These are phyloP conservation scores for Rhodotorula taiwanensis DNA, from an alignment of 768 basidiomycete genomes.

Conservation along the genomic window DNA sequence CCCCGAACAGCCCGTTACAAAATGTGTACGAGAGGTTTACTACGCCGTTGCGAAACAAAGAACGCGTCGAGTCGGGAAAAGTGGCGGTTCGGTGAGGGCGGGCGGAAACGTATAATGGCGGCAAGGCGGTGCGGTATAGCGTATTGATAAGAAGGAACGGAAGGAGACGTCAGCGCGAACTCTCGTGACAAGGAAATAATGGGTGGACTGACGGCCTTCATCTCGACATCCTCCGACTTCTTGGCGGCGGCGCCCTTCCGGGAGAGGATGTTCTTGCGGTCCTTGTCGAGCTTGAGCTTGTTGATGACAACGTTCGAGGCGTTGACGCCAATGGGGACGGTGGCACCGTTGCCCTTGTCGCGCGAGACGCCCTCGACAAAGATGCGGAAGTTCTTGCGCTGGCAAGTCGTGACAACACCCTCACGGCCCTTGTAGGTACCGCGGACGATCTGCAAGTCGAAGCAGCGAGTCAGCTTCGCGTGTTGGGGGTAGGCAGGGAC, in stretches of 20 bases:
- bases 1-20: no score
- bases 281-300: constrained; percentile 81
- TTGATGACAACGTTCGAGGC: constrained; percentile 94
- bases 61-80: no score
- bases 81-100: no score
- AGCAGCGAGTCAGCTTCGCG: no score
- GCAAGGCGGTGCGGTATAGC: no score
- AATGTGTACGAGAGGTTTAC: no score
- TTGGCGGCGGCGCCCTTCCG: constrained; percentile 41
- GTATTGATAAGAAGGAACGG: background rate
- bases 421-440: constrained; percentile 99
- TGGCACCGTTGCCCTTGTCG: constrained; percentile 94
- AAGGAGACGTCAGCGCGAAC: background rate
- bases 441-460: constrained; percentile 63
- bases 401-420: constrained; percentile 66
- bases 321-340: constrained; percentile 88
- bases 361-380: constrained; percentile 95
- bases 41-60: no score
- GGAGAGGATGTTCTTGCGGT: constrained; percentile 46
- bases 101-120: no score
- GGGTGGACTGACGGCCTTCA: constrained; percentile 27
- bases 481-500: no score
- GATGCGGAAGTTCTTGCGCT: constrained; percentile 75
- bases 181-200: no score
- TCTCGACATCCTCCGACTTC: constrained; percentile 44